A percentile compares a stretch with the other conserved stretches of the same genome.
Evolutionary conservation across 805 yeast genomes (phyloP).

Genomic region (Metschnikowia borealis): DNA sequence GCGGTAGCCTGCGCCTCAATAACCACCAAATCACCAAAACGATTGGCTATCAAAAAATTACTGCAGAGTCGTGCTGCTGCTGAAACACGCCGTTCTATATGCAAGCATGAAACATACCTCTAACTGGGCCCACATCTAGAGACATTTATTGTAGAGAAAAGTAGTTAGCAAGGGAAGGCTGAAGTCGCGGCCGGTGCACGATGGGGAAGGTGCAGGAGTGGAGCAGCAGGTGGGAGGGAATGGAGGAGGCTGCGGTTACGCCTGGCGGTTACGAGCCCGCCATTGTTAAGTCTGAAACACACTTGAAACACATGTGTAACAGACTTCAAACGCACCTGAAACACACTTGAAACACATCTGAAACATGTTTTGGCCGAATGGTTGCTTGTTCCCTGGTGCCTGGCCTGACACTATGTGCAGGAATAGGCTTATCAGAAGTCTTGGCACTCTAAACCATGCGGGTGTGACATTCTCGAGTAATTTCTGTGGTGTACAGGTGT

Average conservation of each 20-base stretch:
- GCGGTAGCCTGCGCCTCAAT: no score
- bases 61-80: no score
- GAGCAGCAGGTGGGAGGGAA: not conserved
- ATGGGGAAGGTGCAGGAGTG: constrained; percentile 2
- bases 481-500: no score
- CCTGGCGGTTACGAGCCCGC: no score
- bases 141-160: not conserved
- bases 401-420: not conserved
- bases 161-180: not conserved
- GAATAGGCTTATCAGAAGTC: not conserved
- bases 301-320: no score
- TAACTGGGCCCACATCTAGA: constrained; percentile 27
- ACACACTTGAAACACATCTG: no score
- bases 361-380: not conserved
- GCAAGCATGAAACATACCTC: constrained; percentile 24
- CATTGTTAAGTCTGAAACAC: no score
- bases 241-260: no score
- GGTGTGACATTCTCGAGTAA: no score
- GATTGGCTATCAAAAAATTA: no score
- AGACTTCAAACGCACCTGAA: no score
- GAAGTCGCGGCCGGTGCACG: not conserved
- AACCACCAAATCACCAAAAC: no score
- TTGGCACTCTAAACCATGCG: not conserved
- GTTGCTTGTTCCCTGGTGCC: not conserved
- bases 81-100: not conserved